Percentiles rank a stretch among this genome's conserved stretches.
Conservation (phyloP, 2,329 filamentous ascomycete species). For the Xylariaceae sp. region DNA sequence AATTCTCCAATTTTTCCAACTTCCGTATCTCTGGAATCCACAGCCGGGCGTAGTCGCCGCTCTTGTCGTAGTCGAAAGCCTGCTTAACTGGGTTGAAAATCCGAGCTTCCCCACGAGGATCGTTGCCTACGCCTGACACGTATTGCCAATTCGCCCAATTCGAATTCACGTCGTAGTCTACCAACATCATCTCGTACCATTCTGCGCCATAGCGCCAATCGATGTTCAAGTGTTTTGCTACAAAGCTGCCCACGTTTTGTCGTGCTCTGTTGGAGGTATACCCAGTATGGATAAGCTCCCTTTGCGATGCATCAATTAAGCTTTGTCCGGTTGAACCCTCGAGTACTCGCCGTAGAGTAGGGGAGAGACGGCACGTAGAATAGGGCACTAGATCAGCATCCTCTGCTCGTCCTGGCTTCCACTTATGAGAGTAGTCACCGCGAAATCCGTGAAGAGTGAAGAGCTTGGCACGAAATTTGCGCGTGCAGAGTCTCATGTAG, state of each 20-base stretch:
- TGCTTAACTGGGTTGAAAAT: conserved; percentile 82
- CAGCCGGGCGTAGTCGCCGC: conserved; percentile 64
- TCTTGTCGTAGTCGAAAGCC: conserved; percentile 69
- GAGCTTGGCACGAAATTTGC: conserved; percentile 63
- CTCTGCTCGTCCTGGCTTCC: conserved; percentile 43
- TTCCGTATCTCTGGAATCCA: conserved; percentile 67
- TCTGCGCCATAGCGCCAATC: conserved; percentile 80
- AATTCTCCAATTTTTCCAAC: conserved; percentile 49
- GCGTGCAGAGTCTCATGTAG: conserved; percentile 73
- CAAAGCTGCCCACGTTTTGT: conserved; percentile 72
- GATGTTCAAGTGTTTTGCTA: conserved; percentile 67
- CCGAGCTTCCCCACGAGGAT: conserved; percentile 66
- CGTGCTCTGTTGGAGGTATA: conserved; percentile 74
- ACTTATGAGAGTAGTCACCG: conserved; percentile 40
- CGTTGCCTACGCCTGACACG: conserved; percentile 73
- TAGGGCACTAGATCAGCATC: conserved; percentile 27
- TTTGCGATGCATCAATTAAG: conserved; percentile 72
- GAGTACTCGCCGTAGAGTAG: conserved; percentile 55
- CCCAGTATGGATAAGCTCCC: conserved; percentile 70
- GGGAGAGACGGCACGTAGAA: conserved; percentile 40
- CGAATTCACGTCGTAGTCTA: conserved; percentile 71
- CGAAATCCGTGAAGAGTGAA: conserved; percentile 65
- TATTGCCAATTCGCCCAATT: conserved; percentile 89
- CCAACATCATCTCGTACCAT: conserved; percentile 73
- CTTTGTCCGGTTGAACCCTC: conserved; percentile 70